These are phyloP conservation scores for Cutaneotrichosporon curvatum DNA, from an alignment of 1,284 basidiomycete genomes.

Conservation along the genomic window DNA sequence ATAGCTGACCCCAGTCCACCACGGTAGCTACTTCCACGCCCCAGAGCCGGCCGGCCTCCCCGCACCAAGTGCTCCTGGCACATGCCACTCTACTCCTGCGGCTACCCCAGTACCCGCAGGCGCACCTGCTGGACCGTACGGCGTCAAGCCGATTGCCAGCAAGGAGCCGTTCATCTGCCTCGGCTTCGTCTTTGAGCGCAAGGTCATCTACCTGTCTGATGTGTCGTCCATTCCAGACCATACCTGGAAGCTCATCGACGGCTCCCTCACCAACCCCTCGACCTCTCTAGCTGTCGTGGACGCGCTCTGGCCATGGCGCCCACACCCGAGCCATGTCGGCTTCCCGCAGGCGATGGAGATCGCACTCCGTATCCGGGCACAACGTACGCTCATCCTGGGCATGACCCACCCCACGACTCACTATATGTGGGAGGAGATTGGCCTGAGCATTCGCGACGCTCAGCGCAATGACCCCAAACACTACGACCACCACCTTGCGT, in stretches of 20 bases:
- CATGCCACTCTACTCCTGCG: not conserved
- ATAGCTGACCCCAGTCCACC: constrained; percentile 21
- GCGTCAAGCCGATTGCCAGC: constrained; percentile 6
- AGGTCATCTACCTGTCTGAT: constrained; percentile 39
- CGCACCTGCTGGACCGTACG: not conserved
- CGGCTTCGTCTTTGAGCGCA: constrained; percentile 39
- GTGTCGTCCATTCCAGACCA: constrained; percentile 34
- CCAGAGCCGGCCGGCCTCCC: constrained; percentile 4
- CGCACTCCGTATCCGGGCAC: constrained; percentile 31
- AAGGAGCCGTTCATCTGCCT: constrained; percentile 38
- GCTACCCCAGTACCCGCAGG: not conserved
- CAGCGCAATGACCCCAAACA: constrained; percentile 4
- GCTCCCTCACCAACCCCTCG: constrained; percentile 2
- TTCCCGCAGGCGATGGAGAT: constrained; percentile 37
- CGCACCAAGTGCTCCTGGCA: constrained; percentile 4
- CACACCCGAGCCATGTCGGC: constrained; percentile 41
- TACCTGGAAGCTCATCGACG: constrained; percentile 22
- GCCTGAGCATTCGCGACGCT: constrained; percentile 19
- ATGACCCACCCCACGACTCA: constrained; percentile 45
- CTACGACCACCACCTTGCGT: constrained; percentile 8
- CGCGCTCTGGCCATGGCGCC: constrained; percentile 35
- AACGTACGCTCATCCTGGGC: constrained; percentile 40
- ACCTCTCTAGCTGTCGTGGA: constrained; percentile 36
- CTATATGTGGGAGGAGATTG: constrained; percentile 43
- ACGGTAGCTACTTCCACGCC: constrained; percentile 20